These are phyloP conservation scores for Boechera stricta DNA, from an alignment of 345 rosid genomes.

Conservation along the genomic window DNA sequence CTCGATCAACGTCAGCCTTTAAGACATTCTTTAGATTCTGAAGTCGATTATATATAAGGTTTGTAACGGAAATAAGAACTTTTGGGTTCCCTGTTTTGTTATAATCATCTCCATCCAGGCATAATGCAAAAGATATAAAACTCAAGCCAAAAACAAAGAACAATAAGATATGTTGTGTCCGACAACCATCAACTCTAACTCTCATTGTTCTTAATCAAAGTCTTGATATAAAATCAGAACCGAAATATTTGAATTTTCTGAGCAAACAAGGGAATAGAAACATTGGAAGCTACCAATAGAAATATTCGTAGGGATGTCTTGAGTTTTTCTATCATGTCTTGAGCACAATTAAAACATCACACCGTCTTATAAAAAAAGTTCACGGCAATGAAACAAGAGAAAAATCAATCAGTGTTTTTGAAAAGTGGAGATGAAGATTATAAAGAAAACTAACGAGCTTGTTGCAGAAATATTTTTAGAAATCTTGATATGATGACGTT, in stretches of 20 bases:
- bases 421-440: not conserved
- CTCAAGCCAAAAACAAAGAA: conserved; percentile 45
- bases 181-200: conserved; percentile 40
- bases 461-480: not conserved
- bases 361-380: not conserved
- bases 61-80: conserved; percentile 54
- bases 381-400: conserved; percentile 8
- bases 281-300: conserved; percentile 12
- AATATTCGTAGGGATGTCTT: not conserved
- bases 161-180: conserved; percentile 45
- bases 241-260: conserved; percentile 15
- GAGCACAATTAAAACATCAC: conserved; percentile 6
- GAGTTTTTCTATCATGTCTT: conserved; percentile 36
- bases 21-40: conserved; percentile 57
- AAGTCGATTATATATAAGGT: conserved; percentile 58
- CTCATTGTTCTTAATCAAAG: conserved; percentile 39
- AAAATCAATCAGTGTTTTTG: not conserved
- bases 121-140: conserved; percentile 42
- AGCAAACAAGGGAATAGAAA: conserved; percentile 46
- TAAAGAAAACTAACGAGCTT: conserved; percentile 24
- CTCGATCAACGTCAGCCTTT: conserved; percentile 50
- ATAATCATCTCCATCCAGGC: conserved; percentile 65
- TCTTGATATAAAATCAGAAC: conserved; percentile 31
- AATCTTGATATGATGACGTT: conserved; percentile 32
- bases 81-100: conserved; percentile 61